These are phyloP conservation scores for Astragalus glycyphyllos DNA, from an alignment of 306 rosid species.

Conservation along the genomic window DNA sequence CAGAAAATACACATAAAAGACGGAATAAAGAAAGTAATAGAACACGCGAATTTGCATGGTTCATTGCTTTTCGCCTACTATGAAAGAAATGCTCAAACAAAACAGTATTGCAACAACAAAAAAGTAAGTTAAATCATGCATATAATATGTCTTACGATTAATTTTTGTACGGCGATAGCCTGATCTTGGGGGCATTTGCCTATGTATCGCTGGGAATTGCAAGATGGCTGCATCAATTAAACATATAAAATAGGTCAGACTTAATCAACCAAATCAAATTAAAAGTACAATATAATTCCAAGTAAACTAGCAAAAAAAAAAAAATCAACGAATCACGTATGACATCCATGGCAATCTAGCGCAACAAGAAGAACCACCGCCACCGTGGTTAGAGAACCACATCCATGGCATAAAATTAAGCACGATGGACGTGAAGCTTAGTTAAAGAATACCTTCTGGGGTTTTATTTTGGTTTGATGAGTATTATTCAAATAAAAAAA, in stretches of 20 bases:
- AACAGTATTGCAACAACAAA: background rate
- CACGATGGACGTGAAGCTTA: background rate
- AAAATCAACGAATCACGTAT: background rate
- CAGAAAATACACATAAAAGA: background rate
- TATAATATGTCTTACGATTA: conserved; percentile 71
- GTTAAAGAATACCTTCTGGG: background rate
- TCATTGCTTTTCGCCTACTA: background rate
- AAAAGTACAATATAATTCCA: conserved; percentile 29
- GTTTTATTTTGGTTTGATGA: background rate
- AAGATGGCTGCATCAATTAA: conserved; percentile 73
- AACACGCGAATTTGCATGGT: background rate
- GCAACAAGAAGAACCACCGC: background rate
- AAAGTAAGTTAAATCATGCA: background rate
- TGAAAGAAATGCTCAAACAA: background rate
- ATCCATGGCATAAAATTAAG: conserved; percentile 7
- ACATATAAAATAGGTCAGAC: conserved; percentile 33
- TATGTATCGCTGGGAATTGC: conserved; percentile 82
- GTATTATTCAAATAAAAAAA: conserved; percentile 1
- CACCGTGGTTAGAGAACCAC: background rate
- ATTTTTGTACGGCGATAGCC: conserved; percentile 87
- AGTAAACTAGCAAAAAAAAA: background rate
- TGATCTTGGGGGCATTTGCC: conserved; percentile 82
- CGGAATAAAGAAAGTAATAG: background rate
- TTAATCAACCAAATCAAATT: background rate
- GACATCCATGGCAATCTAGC: conserved; percentile 9